Evolutionary conservation across 2,329 filamentous ascomycete species (phyloP).

Genomic region (Talaromyces funiculosus): DNA sequence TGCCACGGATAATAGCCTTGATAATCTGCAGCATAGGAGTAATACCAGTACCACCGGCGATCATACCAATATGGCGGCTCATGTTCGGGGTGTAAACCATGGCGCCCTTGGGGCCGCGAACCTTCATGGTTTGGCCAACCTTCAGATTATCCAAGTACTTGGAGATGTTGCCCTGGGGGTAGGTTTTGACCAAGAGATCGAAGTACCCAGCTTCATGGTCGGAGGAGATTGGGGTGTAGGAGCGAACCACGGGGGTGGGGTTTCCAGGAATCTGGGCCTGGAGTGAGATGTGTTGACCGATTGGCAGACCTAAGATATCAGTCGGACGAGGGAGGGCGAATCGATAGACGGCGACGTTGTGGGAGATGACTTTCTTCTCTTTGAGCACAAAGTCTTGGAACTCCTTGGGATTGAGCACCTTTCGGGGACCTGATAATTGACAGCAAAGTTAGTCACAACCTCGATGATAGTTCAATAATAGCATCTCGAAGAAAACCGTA

Average conservation of each 20-base stretch:
- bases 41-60: slow-evolving; percentile 94
- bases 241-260: slow-evolving; percentile 78
- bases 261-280: slow-evolving; percentile 72
- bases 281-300: slow-evolving; percentile 98
- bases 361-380: slow-evolving; percentile 92
- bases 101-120: slow-evolving; percentile 91
- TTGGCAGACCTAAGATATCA: slow-evolving; percentile 88
- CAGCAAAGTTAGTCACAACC: slow-evolving; percentile 15
- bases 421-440: slow-evolving; percentile 58
- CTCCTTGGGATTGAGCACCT: slow-evolving; percentile 75
- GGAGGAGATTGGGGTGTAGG: slow-evolving; percentile 86
- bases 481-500: slow-evolving; percentile 40
- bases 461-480: background rate
- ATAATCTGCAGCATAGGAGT: slow-evolving; percentile 98
- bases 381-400: slow-evolving; percentile 92
- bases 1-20: slow-evolving; percentile 78
- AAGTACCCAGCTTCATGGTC: slow-evolving; percentile 88
- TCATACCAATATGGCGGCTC: slow-evolving; percentile 95
- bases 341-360: slow-evolving; percentile 98
- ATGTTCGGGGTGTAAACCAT: slow-evolving; percentile 98
- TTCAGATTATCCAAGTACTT: slow-evolving; percentile 79
- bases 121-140: slow-evolving; percentile 81
- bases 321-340: slow-evolving; percentile 74
- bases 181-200: slow-evolving; percentile 96
- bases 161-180: slow-evolving; percentile 95